phyloP scores from a whole-genome alignment of 1,139 yeast species.

The Saccharomycopsis hybrid region DNA sequence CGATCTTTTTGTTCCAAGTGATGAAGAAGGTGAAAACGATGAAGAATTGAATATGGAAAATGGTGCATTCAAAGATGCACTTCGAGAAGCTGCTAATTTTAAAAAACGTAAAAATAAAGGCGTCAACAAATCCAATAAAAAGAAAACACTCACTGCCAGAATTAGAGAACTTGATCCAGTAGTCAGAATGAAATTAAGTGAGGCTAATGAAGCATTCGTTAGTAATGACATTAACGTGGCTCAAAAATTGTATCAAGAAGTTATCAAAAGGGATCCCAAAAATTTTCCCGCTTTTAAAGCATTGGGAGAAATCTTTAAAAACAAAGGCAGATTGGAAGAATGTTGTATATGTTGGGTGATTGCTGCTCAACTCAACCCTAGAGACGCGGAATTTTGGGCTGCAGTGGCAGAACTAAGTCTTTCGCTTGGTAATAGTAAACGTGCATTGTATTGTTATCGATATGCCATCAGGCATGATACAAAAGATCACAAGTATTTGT shows the following conservation, averaged over 20 bases:
- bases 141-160: constrained; percentile 28
- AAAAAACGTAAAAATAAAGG: constrained; percentile 37
- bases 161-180: constrained; percentile 64
- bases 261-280: constrained; percentile 67
- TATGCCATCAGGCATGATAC: constrained; percentile 49
- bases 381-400: constrained; percentile 79
- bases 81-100: constrained; percentile 49
- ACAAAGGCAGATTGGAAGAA: constrained; percentile 58
- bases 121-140: constrained; percentile 30
- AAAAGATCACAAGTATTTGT: constrained; percentile 17
- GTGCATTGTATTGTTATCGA: constrained; percentile 78
- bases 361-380: constrained; percentile 77
- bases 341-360: constrained; percentile 78
- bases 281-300: constrained; percentile 81
- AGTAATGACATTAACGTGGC: constrained; percentile 61
- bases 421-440: constrained; percentile 66
- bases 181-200: constrained; percentile 54
- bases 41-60: constrained; percentile 28
- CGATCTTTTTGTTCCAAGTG: too few species aligned
- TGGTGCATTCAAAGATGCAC: constrained; percentile 45
- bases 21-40: constrained; percentile 23
- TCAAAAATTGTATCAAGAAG: constrained; percentile 59
- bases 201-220: constrained; percentile 78
- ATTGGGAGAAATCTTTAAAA: constrained; percentile 74
- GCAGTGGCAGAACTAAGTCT: constrained; percentile 71